Evolutionary conservation across 768 basidiomycete species (phyloP), one percentile per base, ranked within the genome.

Genomic region (Psilocybe tampanensis): DNA sequence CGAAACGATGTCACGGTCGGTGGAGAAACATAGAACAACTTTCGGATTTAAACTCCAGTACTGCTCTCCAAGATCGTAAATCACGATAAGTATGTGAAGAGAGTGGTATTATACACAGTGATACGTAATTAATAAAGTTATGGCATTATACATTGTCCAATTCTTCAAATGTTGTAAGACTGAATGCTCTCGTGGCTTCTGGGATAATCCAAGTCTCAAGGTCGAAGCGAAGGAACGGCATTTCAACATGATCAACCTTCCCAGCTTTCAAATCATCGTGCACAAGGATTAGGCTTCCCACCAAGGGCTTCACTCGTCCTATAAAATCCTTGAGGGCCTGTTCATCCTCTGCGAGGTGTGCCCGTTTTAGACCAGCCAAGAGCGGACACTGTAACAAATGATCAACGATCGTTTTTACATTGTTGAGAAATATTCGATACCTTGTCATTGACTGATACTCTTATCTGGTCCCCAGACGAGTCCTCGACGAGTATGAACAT

Each of bases 401-500:
- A 44, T 45, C 23, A 45, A 21, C 22, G 11, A 44, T 22, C 6
- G 2, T 19, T 17, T 9, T 36, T 11, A 19, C 26, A 32, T 58
- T 39, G 55, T 8, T 22, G 34, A 47, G 24, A 21, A 22, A 39
- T 44, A 23, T 3, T 6, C 12, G 59, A 52, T 64, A 77, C 81
- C 57, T 80, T 72, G 36, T 83, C 78, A 26, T 75, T 77, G n/a
- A 85, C 70, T 5, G 79, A 77, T 2, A 88, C 71, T 5, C 72
- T 66, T 15, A 88, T 63, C 32, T 72, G 68, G 3, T 65, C 54
- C 3, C 76, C 79, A 11, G 71, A 65, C 33, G 77, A 76, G 55
- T 90, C 87, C 62, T 83, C 73, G 15, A 89, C 63, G 34, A 72
- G 70, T 48, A 89, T 55, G 51, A 74, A 80, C 52, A 89, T 68